Conservation (phyloP, 1,284 basidiomycete species). For the Stygiomarasmius scandens region DNA sequence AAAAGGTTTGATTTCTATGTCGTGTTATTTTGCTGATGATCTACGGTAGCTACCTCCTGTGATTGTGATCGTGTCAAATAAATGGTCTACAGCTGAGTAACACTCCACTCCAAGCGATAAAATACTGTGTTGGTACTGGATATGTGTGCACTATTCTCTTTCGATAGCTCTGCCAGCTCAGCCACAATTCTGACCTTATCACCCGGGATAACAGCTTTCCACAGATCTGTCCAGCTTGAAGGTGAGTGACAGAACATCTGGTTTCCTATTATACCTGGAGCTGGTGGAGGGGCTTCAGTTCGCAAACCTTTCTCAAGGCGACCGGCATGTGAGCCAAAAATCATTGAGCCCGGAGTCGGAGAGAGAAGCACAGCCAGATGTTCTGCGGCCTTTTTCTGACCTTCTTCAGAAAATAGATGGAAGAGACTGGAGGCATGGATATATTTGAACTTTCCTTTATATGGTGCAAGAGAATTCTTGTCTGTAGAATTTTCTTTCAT, state of each 20-base stretch:
- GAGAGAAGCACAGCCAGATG: constrained; percentile 39
- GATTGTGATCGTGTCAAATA: no score
- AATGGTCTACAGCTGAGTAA: no score
- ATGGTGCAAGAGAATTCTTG: no score
- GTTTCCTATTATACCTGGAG: constrained; percentile 2
- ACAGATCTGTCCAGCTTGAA: constrained; percentile 35
- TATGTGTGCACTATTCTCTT: background rate
- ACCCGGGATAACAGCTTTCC: constrained; percentile 27
- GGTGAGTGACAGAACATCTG: constrained; percentile 22
- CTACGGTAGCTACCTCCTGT: constrained; percentile 30
- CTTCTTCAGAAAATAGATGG: constrained; percentile 49
- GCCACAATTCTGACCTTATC: background rate
- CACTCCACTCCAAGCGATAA: background rate
- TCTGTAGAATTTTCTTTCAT: no score
- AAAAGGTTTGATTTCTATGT: no score
- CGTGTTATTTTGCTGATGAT: no score
- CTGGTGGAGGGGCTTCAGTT: constrained; percentile 17
- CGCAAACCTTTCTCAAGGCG: background rate
- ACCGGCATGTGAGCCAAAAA: constrained; percentile 33
- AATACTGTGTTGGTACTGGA: background rate
- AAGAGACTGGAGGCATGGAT: constrained; percentile 51
- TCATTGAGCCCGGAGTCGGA: constrained; percentile 30
- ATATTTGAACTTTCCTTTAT: constrained; percentile 39
- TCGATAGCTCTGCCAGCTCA: background rate
- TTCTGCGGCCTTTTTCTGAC: constrained; percentile 42